Evolutionary conservation across 169 alveolate genomes (phyloP), one percentile per base, ranked within the genome.

Genomic region (Cryptosporidium andersoni): DNA sequence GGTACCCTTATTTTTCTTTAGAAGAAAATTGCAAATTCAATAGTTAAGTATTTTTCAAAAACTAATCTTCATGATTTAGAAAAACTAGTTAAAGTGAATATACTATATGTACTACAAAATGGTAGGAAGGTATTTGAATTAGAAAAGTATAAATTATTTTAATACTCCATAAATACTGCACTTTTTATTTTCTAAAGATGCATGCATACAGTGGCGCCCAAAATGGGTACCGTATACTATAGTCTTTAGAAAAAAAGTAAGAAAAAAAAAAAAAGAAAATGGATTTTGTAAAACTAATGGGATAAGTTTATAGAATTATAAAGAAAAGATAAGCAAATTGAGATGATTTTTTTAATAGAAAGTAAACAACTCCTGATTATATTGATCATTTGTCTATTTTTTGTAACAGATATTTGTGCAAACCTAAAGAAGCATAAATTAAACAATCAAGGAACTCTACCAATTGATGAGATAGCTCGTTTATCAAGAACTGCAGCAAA

Each of bases 401-500:
- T 2, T 60, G 0, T 1, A 16, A 34, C 37, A 34, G 2, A 14
- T 16, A 9, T 16, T 6, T 62, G 66, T 40, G 37, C 66, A 62
- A 37, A 7, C 11, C n/a, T 62, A 51, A 40, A 9, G 48, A 2
- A 16, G 42, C 5, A 6, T 3, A 36, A 62, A 14, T 1, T 12
- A 14, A 62, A 34, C 25, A 60, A 42, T 37, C 12, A 16, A 55
- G 34, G n/a, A 36, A 6, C 82, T 2, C 49, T 51, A 52, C 65
- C 67, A 16, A 47, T 74, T 3, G n/a, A 37, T 43, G 85, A 74
- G 34, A 55, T 74, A 43, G 55, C 85, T 16, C 40, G 74, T 34
- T 58, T 55, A 25, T 74, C 85, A 6, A 74, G 60, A 58, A 58
- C 55, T 56, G 85, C 85, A 8, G 43, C 85, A 3, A 74, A 42